Conservation (phyloP, 2,329 filamentous ascomycete species). For the Penicillium occitanis region DNA sequence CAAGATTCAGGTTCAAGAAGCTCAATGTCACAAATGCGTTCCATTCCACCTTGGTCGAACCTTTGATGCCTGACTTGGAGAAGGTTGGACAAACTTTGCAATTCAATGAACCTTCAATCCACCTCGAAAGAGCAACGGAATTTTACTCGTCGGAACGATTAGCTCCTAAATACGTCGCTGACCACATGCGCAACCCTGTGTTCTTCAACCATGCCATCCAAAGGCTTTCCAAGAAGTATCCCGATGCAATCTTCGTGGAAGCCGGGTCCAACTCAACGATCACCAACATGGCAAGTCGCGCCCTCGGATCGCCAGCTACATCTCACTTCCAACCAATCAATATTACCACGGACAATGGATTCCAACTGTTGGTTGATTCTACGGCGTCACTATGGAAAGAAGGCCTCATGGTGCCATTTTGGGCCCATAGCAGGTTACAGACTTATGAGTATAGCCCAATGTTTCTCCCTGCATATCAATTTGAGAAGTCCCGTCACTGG, state of each 20-base stretch:
- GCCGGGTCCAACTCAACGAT: constrained; percentile 44
- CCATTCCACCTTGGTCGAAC: constrained; percentile 47
- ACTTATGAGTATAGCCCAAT: constrained; percentile 25
- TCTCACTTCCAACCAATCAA: constrained; percentile 23
- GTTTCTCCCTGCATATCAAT: constrained; percentile 39
- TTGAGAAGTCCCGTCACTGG: constrained; percentile 37
- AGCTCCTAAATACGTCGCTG: constrained; percentile 25
- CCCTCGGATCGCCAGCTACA: constrained; percentile 21
- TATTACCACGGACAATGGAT: constrained; percentile 15
- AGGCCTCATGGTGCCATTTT: constrained; percentile 30
- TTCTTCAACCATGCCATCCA: constrained; percentile 48
- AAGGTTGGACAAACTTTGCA: constrained; percentile 29
- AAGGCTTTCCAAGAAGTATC: constrained; percentile 35
- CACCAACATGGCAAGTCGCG: constrained; percentile 34
- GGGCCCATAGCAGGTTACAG: constrained; percentile 31
- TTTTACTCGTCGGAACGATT: background rate
- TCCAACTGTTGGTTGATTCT: constrained; percentile 13
- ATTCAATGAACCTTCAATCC: constrained; percentile 38
- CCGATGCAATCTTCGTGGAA: constrained; percentile 41
- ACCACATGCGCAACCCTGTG: constrained; percentile 49
- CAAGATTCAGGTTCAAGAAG: constrained; percentile 34
- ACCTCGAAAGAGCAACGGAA: constrained; percentile 37
- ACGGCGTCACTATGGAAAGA: constrained; percentile 31
- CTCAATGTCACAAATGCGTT: constrained; percentile 52
- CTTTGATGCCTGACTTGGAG: constrained; percentile 31